These are phyloP conservation scores for Cucumis cinereus DNA, from an alignment of 306 rosid genomes.

Conservation along the genomic window DNA sequence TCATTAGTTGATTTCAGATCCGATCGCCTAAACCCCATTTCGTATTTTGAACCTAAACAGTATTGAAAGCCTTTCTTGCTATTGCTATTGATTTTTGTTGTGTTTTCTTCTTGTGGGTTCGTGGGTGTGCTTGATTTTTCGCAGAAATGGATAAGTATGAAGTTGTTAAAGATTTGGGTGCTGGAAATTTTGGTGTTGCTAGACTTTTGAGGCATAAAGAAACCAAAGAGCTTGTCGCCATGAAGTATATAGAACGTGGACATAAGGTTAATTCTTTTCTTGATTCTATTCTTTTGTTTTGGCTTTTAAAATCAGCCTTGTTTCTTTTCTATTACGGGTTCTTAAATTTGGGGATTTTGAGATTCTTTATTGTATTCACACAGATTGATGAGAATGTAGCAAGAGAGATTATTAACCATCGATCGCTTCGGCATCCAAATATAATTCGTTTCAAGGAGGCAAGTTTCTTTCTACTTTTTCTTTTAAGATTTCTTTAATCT, in stretches of 20 bases:
- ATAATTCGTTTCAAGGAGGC: slow-evolving; percentile 1
- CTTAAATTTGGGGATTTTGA: background rate
- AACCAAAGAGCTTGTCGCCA: slow-evolving; percentile 9
- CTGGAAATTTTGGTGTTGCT: slow-evolving; percentile 7
- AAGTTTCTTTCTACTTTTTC: background rate
- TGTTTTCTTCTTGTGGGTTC: background rate
- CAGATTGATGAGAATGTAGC: slow-evolving; percentile 10
- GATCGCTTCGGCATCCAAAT: background rate
- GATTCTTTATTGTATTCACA: background rate
- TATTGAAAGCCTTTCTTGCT: background rate
- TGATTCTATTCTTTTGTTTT: background rate
- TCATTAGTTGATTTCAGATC: background rate
- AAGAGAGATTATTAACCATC: slow-evolving; percentile 7
- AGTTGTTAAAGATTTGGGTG: slow-evolving; percentile 7
- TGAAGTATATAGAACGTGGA: slow-evolving; percentile 9
- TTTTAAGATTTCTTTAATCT: background rate
- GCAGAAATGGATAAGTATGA: slow-evolving; percentile 1
- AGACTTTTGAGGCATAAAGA: slow-evolving; percentile 6
- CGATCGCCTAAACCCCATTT: background rate
- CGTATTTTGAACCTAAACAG: background rate
- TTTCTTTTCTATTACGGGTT: background rate
- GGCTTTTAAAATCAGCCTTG: background rate
- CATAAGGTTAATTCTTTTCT: background rate
- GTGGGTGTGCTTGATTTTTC: background rate
- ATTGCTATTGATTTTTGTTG: background rate